phyloP scores from a whole-genome alignment of 73 alveolate genomes.

The Paramecium sonneborni region DNA sequence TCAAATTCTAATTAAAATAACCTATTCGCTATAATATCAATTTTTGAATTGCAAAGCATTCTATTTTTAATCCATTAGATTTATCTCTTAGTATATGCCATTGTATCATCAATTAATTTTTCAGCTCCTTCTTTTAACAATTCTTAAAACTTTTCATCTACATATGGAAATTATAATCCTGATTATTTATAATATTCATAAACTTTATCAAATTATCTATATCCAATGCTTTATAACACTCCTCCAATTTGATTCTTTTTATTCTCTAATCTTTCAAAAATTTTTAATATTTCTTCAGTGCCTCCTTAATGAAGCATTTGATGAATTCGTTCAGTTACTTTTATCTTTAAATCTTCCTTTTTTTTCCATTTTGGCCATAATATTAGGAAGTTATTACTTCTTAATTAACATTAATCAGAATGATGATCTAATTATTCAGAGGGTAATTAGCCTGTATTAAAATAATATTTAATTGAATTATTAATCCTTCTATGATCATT shows the following conservation, averaged over 20 bases:
- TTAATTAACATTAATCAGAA: slow-evolving; percentile 52
- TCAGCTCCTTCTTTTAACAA: background rate
- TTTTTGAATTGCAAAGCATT: slow-evolving; percentile 32
- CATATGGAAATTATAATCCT: background rate
- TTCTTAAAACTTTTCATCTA: slow-evolving; percentile 53
- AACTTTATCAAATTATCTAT: slow-evolving; percentile 78
- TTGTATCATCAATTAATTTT: slow-evolving; percentile 49
- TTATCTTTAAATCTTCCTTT: slow-evolving; percentile 60
- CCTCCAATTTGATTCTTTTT: slow-evolving; percentile 70
- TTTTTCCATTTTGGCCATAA: slow-evolving; percentile 75
- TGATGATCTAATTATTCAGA: slow-evolving; percentile 52
- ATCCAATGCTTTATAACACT: slow-evolving; percentile 83
- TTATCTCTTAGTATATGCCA: slow-evolving; percentile 47
- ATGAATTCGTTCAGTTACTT: slow-evolving; percentile 73
- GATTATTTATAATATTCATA: slow-evolving; percentile 38
- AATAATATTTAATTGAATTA: slow-evolving; percentile 68
- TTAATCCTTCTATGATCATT: slow-evolving; percentile 78
- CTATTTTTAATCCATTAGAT: slow-evolving; percentile 63
- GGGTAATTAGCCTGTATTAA: slow-evolving; percentile 57
- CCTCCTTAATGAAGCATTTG: slow-evolving; percentile 83
- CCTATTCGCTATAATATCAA: slow-evolving; percentile 47
- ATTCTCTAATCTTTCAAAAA: slow-evolving; percentile 35
- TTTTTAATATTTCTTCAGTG: slow-evolving; percentile 63
- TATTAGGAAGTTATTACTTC: slow-evolving; percentile 70
- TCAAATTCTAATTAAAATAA: slow-evolving; percentile 57